Base-by-base conservation (phyloP, 2,329 filamentous ascomycete species). In the Tolypocladium pustulatum region DNA sequence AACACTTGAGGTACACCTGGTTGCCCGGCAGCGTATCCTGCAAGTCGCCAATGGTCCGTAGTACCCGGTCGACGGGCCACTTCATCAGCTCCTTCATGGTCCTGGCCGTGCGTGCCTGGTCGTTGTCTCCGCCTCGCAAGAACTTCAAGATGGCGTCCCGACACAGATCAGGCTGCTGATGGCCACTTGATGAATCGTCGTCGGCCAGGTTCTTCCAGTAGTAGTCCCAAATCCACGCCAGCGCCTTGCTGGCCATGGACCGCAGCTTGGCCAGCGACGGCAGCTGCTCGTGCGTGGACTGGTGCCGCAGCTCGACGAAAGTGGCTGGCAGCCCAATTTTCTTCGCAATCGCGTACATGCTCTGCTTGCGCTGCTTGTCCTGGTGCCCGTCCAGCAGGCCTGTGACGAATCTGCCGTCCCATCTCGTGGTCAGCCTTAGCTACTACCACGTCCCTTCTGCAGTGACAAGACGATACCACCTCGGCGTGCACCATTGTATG, bases 261-360 rank as follows among this genome's bases (percentile, higher is more conserved):
- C 90, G 83, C 61, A 97, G 76, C 62, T 90, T 85, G 13, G 82
- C 79, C 57, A 96, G 76, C 1, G 87, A 86, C 0, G 92, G 92
- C 59, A 96, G 76, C 69, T 91, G 89, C 71, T 95, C 90, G 71
- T 97, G 92, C 46, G 91, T 95, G 51, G 89, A 90, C 74, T 95
- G 89, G 71, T 97, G 92, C 53, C 92, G 84, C 60, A 95, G 78
- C 76, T 96, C 91, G 57, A 97, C 91, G 72, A 96, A 95, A 0
- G 88, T 87, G 0, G 87, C 84, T 0, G 88, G 88, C 59, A 91
- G 74, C 0, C 83, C 85, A 59, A 90, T 83, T 43, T 80, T 83
- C 70, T 83, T 85, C 60, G 87, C 88, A 30, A 88, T 78, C 49
- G 82, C 80, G 72, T 89, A 88, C 88, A 91, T 91, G 73, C 81